Conservation (phyloP, 2,329 filamentous ascomycete species). For the Fusarium sp. region DNA sequence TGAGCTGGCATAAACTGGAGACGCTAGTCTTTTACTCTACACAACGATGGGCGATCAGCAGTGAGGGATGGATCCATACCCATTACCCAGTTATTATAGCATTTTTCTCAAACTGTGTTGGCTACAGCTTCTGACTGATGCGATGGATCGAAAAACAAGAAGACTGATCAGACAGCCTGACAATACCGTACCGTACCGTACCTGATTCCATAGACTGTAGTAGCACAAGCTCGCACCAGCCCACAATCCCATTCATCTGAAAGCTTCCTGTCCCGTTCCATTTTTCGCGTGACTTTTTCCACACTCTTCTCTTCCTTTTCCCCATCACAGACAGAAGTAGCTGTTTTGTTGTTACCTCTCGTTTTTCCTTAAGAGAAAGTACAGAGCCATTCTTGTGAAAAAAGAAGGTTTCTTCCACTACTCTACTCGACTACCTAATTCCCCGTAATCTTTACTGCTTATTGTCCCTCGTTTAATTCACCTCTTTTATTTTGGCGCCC, state of each 20-base stretch:
- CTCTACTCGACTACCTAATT: background rate
- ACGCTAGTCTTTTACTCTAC: constrained; percentile 17
- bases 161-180: background rate
- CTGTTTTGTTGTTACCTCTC: constrained; percentile 24
- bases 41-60: constrained; percentile 14
- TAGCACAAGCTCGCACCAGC: constrained; percentile 3
- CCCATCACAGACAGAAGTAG: background rate
- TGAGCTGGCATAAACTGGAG: constrained; percentile 20
- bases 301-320: background rate
- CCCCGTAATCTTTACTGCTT: constrained; percentile 1
- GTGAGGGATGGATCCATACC: constrained; percentile 7
- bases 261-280: background rate
- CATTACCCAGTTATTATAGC: constrained; percentile 2
- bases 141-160: background rate
- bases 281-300: constrained; percentile 16
- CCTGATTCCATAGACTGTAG: constrained; percentile 1
- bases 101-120: constrained; percentile 16
- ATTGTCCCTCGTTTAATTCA: constrained; percentile 28
- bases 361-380: background rate
- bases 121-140: background rate
- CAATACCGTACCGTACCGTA: background rate
- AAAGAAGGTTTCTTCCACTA: constrained; percentile 14
- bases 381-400: background rate
- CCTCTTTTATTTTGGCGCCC: constrained; percentile 5
- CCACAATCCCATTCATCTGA: background rate